Evolutionary conservation across 2,329 filamentous ascomycete species (phyloP).

Genomic region (Ophiognomonia clavigignenti-juglandacearum): DNA sequence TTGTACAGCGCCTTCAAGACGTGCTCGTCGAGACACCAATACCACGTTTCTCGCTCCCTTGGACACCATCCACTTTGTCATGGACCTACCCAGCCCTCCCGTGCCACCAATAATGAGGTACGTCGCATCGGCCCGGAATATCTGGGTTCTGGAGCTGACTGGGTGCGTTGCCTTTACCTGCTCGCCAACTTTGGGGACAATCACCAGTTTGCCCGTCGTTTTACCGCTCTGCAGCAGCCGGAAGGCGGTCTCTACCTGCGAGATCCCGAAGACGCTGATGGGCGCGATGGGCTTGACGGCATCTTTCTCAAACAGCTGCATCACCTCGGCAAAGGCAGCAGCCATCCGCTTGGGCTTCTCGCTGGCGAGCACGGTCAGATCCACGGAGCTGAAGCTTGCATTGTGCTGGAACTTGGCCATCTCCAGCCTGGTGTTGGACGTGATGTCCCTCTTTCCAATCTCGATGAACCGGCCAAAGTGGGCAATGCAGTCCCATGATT

Average conservation of each 20-base stretch:
- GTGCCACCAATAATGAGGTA: constrained; percentile 25
- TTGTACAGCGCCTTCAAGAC: constrained; percentile 1
- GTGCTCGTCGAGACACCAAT: constrained; percentile 18
- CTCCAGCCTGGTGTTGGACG: background rate
- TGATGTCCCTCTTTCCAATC: constrained; percentile 12
- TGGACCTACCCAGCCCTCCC: constrained; percentile 22
- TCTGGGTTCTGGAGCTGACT: background rate
- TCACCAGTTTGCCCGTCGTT: constrained; percentile 30
- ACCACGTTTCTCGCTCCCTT: constrained; percentile 18
- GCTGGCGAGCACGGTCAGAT: background rate
- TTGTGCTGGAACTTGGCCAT: constrained; percentile 10
- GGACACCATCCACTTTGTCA: constrained; percentile 20
- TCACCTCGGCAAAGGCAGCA: background rate
- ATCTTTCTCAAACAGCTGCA: background rate
- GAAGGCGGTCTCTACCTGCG: constrained; percentile 31
- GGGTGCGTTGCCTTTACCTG: constrained; percentile 12
- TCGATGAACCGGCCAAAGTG: constrained; percentile 12
- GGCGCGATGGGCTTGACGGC: constrained; percentile 10
- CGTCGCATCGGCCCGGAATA: constrained; percentile 17
- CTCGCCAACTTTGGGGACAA: constrained; percentile 19
- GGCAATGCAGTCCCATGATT: constrained; percentile 8
- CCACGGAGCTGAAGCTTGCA: constrained; percentile 15
- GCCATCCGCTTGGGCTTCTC: background rate
- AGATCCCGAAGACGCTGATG: constrained; percentile 15
- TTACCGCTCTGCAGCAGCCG: constrained; percentile 25